Conservation (phyloP, 2,329 filamentous ascomycete genomes). For the Mycogone perniciosa region DNA sequence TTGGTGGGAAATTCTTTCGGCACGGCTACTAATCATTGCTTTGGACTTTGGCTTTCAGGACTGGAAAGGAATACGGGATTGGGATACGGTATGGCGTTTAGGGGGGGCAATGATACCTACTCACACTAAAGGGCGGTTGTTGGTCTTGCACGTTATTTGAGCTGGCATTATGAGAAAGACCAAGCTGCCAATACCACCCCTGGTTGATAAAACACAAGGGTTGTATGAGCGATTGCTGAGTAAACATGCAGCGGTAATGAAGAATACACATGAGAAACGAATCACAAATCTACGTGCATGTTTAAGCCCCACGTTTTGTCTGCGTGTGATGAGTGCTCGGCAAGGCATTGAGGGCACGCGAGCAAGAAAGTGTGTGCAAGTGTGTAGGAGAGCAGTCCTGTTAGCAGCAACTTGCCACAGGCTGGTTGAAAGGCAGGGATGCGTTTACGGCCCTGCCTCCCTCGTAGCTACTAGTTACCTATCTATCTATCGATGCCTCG, state of each 20-base stretch:
- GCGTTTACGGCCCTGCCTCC: too few relatives aligned
- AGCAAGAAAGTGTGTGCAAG: not conserved
- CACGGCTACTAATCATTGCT: not conserved
- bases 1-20: not conserved
- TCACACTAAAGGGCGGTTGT: not conserved
- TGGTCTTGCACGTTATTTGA: not conserved
- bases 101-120: not conserved
- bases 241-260: too few relatives aligned
- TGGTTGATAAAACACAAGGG: too few relatives aligned
- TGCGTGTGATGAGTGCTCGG: not conserved
- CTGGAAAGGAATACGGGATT: slow-evolving; percentile 5
- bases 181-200: not conserved
- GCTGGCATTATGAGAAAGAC: not conserved
- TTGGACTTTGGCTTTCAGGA: not conserved
- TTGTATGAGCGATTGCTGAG: too few relatives aligned
- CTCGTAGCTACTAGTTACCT: too few relatives aligned
- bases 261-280: not conserved
- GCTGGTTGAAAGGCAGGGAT: too few relatives aligned
- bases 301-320: not conserved
- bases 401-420: too few relatives aligned
- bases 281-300: too few relatives aligned
- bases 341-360: not conserved
- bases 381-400: too few relatives aligned
- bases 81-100: slow-evolving; percentile 11
- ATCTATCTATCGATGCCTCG: not conserved